Evolutionary conservation across 306 rosid species (phyloP).

Genomic region (Carpinus viminea): DNA sequence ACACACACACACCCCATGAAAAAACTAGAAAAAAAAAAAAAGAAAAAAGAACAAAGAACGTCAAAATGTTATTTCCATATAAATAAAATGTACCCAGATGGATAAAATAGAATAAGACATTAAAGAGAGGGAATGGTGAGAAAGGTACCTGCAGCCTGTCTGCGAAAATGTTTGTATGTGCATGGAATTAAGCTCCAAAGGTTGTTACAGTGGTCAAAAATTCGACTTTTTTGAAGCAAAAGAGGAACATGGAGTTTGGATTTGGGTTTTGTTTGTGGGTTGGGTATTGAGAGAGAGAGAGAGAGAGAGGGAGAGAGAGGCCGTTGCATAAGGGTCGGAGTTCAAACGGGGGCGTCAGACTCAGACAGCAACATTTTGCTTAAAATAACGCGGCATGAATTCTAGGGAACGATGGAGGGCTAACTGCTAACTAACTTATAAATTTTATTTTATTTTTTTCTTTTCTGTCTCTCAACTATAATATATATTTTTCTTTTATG

Average conservation of each 20-base stretch:
- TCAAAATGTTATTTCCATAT: neutral
- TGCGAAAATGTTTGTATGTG: conserved; percentile 7
- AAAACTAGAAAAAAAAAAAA: neutral
- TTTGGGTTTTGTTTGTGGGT: conserved; percentile 51
- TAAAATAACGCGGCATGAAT: conserved; percentile 50
- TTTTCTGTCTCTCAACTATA: too few species aligned
- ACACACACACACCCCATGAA: neutral
- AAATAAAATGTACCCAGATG: neutral
- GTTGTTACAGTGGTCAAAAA: conserved; percentile 22
- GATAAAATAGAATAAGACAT: neutral
- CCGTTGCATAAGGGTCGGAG: conserved; percentile 58
- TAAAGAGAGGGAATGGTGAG: conserved; percentile 13
- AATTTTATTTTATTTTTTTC: too few species aligned
- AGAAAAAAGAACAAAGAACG: neutral
- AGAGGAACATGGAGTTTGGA: conserved; percentile 42
- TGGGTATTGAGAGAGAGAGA: conserved; percentile 17
- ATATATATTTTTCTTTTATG: too few species aligned
- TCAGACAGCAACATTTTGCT: conserved; percentile 31
- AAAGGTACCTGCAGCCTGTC: conserved; percentile 43
- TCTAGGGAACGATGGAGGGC: conserved; percentile 27
- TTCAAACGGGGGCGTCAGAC: conserved; percentile 37
- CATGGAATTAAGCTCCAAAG: conserved; percentile 24
- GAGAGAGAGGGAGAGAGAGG: conserved; percentile 30
- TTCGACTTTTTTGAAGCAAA: conserved; percentile 13
- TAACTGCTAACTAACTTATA: conserved; percentile 25